Conservation (phyloP, 176 grass and related monocot species). For the Alopecurus myosuroides region DNA sequence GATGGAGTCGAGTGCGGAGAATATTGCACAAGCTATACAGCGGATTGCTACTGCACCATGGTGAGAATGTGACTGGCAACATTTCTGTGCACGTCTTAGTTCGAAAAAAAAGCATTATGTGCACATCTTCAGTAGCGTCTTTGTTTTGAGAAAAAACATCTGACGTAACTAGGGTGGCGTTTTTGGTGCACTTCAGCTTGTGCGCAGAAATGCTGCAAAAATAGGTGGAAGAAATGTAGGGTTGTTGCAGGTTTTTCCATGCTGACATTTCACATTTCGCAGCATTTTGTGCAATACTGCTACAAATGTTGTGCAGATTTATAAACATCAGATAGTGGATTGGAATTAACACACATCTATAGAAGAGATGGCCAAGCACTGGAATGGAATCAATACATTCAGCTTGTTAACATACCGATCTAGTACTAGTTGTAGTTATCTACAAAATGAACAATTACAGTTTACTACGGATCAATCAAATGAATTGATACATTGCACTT, state of each 20-base stretch:
- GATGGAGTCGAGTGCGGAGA: not conserved
- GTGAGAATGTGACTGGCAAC: constrained; percentile 7
- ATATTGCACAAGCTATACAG: not conserved
- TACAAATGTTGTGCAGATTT: not conserved
- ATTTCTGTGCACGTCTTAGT: not conserved
- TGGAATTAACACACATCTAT: too few relatives aligned
- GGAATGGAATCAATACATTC: not conserved
- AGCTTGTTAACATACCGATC: not conserved
- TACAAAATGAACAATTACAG: not conserved
- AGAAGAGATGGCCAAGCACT: not conserved
- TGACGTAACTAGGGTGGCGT: too few relatives aligned
- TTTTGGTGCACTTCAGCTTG: too few relatives aligned
- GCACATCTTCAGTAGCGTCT: too few relatives aligned
- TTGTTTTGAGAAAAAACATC: too few relatives aligned
- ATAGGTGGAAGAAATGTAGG: too few relatives aligned
- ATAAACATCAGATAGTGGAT: not conserved
- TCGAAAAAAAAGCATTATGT: not conserved
- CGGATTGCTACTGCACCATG: constrained; percentile 3
- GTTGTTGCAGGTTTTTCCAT: too few relatives aligned
- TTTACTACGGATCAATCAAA: not conserved
- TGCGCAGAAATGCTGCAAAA: too few relatives aligned
- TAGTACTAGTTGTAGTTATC: not conserved
- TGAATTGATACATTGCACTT: not conserved
- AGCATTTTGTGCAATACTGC: not conserved
- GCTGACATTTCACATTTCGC: too few relatives aligned